Base-by-base conservation (phyloP, 257 asterid genomes). In the Ocimum tenuiflorum region DNA sequence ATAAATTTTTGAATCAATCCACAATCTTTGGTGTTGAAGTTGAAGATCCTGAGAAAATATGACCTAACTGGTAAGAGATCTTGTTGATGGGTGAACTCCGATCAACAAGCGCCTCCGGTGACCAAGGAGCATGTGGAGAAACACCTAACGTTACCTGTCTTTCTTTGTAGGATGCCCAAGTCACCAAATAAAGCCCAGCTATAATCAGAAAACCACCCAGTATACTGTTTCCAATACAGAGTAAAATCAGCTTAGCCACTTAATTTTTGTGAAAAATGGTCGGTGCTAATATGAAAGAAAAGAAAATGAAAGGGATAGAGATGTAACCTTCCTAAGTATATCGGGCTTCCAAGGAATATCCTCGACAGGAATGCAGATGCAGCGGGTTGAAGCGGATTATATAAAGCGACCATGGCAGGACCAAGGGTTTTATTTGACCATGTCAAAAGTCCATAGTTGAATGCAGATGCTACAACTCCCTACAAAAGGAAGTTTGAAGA, bases 341-440 rank as follows among this genome's bases (percentile, higher is more conserved):
- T 82, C n/a, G 95, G 87, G 84, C 96, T 94, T 55, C 95, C 96
- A 0, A 94, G 92, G 80, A 94, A 90, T 66, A 94, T 61, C 67
- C 87, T 80, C 17, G 99, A 88, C 63, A 94, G 74, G 73, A 94
- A 81, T 3, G 95, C 88, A 22, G 99, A 83, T 15, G 85, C 88
- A 67, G 86, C 95, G 51, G 99, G 99, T 77, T 94, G 97, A 55
- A 94, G 91, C 0, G 97, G 99, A 73, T 71, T 86, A 69, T 94
- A 94, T 36, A 94, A 73, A 66, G 99, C 88, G 73, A 94, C 99
- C 77, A 90, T 71, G 45, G 99, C 74, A 24, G 99, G 99, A 60
- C 99, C 97, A 8, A 94, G 78, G 47, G 82, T 76, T 79, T 90
- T 94, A 78, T 90, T 94, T 49, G 87, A 86, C 97, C 97, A 90